A percentile compares a stretch with the other conserved stretches of the same genome.
These are phyloP conservation scores for Cercospora sojina DNA, from an alignment of 2,329 filamentous ascomycete species.

Conservation along the genomic window DNA sequence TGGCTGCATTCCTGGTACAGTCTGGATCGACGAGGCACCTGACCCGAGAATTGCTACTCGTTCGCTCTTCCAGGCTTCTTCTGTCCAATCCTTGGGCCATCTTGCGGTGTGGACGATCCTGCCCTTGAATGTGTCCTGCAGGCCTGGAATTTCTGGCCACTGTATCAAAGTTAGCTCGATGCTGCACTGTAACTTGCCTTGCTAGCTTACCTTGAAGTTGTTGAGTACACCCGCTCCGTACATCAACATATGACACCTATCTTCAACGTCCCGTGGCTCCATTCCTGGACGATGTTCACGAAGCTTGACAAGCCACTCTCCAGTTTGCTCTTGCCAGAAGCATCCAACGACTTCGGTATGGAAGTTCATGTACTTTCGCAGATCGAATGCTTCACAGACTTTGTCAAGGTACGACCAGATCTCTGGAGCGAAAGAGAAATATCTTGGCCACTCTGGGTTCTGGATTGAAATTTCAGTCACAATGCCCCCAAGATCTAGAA, in stretches of 20 bases:
- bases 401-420: slow-evolving; percentile 52
- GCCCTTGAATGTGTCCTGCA: slow-evolving; percentile 48
- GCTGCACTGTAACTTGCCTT: neutral
- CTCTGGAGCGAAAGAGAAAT: slow-evolving; percentile 48
- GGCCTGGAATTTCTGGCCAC: slow-evolving; percentile 41
- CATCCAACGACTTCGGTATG: slow-evolving; percentile 49
- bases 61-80: slow-evolving; percentile 45
- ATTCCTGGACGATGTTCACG: slow-evolving; percentile 41
- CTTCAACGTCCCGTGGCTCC: slow-evolving; percentile 42
- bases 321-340: slow-evolving; percentile 51
- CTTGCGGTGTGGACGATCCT: slow-evolving; percentile 45
- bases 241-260: slow-evolving; percentile 46
- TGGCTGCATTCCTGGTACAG: slow-evolving; percentile 50
- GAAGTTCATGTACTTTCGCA: slow-evolving; percentile 55
- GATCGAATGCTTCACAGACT: slow-evolving; percentile 50
- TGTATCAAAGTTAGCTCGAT: neutral
- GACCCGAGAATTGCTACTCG: slow-evolving; percentile 48
- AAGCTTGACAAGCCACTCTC: slow-evolving; percentile 52
- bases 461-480: neutral
- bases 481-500: neutral
- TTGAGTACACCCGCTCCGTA: slow-evolving; percentile 46
- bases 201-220: slow-evolving; percentile 14
- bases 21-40: slow-evolving; percentile 49
- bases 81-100: slow-evolving; percentile 49
- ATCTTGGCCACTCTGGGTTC: slow-evolving; percentile 50